Evolutionary conservation across 1,139 yeast genomes (phyloP).

Genomic region (Blastobotrys capitulatus): DNA sequence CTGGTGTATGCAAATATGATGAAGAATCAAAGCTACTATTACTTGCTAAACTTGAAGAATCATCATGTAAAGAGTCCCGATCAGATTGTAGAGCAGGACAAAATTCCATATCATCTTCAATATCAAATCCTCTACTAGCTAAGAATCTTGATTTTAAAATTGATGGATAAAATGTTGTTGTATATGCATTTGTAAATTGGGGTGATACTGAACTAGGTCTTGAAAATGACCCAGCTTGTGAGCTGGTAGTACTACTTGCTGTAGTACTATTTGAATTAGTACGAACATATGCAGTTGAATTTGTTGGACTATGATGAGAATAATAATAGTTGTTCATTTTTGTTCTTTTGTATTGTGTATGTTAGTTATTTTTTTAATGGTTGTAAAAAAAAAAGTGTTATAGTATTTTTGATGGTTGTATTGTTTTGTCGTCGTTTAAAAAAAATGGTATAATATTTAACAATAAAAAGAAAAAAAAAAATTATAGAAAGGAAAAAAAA

Average conservation of each 20-base stretch:
- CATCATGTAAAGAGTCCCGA: neutral
- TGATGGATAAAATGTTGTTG: conserved; percentile 20
- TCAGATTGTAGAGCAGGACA: conserved; percentile 34
- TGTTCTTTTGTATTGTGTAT: conserved; percentile 9
- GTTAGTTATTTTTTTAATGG: neutral
- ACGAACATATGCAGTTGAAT: neutral
- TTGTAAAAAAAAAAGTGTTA: neutral
- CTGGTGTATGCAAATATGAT: conserved; percentile 11
- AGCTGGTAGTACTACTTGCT: conserved; percentile 4
- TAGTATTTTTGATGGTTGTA: too few relatives aligned
- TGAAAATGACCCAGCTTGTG: conserved; percentile 11
- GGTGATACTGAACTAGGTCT: conserved; percentile 32
- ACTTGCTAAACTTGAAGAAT: neutral
- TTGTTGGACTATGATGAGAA: conserved; percentile 3
- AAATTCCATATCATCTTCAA: conserved; percentile 67
- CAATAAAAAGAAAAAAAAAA: neutral
- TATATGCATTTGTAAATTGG: conserved; percentile 23
- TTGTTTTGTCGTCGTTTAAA: too few relatives aligned
- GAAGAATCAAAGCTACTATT: neutral
- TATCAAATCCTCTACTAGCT: conserved; percentile 61
- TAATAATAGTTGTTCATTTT: too few relatives aligned
- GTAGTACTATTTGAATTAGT: neutral
- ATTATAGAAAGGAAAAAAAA: neutral
- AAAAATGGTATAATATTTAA: too few relatives aligned
- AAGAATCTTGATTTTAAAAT: conserved; percentile 41